Base-by-base conservation (phyloP, 2,329 filamentous ascomycete genomes). In the Sarocladium strictum region DNA sequence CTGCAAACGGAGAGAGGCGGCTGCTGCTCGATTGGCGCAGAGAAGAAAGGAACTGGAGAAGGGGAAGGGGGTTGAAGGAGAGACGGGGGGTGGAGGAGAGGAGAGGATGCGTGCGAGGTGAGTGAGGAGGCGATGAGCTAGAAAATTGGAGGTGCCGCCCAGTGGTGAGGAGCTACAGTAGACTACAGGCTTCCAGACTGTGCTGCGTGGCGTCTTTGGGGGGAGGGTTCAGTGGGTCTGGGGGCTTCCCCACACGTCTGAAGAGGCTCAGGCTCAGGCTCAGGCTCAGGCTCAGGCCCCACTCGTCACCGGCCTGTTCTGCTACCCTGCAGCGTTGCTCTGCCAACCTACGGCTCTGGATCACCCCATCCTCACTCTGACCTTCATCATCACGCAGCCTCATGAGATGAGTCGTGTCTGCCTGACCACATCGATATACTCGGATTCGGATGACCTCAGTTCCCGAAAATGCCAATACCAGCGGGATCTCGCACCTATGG, bases 401-500 rank as follows among this genome's bases (percentile, higher is more conserved):
- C n/a, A n/a, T n/a, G n/a, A n/a, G n/a, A n/a, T n/a, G n/a, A n/a
- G n/a, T n/a, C n/a, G n/a, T n/a, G n/a, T n/a, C n/a, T n/a, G n/a
- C n/a, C n/a, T n/a, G n/a, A n/a, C n/a, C n/a, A n/a, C n/a, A n/a
- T n/a, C n/a, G n/a, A n/a, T n/a, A 12, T 32, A 32, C 12, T 12
- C 6, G 12, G 12, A 32, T 7, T 12, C 29, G 12, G 29, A 32
- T 32, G 29, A 32, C 6, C 6, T 6, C 7, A 10, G 12, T 23
- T 5, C 21, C 3, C 6, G 5, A 33, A 10, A 29, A 50, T 50
- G 49, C 29, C 50, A 11, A 40, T 40, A 53, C 23, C 29, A 51
- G 65, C 68, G 3, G 64, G 71, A 17, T 61, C 70, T 10, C 74
- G 76, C 2, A 77, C 72, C 55, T 83, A 82, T 67, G 80, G 79